A percentile compares a stretch with the other conserved stretches of the same genome.
These are phyloP conservation scores for Trichothecium sympodiale DNA, from an alignment of 2,329 filamentous ascomycete species.

Conservation along the genomic window DNA sequence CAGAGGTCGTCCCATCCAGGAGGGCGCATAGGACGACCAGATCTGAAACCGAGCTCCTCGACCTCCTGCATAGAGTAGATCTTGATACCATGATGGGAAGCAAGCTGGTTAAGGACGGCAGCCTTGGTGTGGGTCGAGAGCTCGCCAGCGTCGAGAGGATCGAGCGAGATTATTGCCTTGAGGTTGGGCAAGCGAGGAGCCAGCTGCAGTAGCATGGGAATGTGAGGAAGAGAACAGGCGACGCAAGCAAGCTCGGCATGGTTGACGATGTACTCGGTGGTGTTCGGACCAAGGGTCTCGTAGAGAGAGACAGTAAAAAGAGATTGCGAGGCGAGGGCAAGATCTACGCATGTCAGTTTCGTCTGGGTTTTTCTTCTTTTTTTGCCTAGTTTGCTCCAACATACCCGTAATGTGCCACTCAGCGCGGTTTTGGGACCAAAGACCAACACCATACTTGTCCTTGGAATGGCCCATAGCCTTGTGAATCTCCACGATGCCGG, in stretches of 20 bases:
- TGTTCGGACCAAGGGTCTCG: slow-evolving; percentile 84
- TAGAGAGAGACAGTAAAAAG: slow-evolving; percentile 90
- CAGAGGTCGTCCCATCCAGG: slow-evolving; percentile 66
- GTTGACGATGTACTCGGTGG: slow-evolving; percentile 92
- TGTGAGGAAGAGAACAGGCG: slow-evolving; percentile 68
- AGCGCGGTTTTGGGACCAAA: slow-evolving; percentile 78
- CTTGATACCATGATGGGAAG: slow-evolving; percentile 60
- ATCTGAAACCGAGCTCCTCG: slow-evolving; percentile 65
- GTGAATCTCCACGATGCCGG: slow-evolving; percentile 75
- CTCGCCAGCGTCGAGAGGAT: slow-evolving; percentile 73
- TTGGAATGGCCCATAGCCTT: slow-evolving; percentile 52
- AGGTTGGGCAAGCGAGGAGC: slow-evolving; percentile 64
- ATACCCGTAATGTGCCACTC: slow-evolving; percentile 77
- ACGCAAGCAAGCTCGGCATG: slow-evolving; percentile 70
- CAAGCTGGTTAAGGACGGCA: slow-evolving; percentile 65
- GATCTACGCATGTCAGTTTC: slow-evolving; percentile 39
- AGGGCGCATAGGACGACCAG: slow-evolving; percentile 58
- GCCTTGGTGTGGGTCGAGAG: slow-evolving; percentile 66
- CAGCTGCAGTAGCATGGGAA: slow-evolving; percentile 72
- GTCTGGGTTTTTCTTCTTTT: neutral
- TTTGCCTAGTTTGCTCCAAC: slow-evolving; percentile 5
- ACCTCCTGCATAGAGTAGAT: slow-evolving; percentile 74
- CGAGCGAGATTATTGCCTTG: slow-evolving; percentile 81
- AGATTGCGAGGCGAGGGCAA: slow-evolving; percentile 77
- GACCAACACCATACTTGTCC: slow-evolving; percentile 61